Evolutionary conservation across 1,284 basidiomycete genomes (phyloP), one percentile per base, ranked within the genome.

Genomic region (Ceratobasidium sp.): DNA sequence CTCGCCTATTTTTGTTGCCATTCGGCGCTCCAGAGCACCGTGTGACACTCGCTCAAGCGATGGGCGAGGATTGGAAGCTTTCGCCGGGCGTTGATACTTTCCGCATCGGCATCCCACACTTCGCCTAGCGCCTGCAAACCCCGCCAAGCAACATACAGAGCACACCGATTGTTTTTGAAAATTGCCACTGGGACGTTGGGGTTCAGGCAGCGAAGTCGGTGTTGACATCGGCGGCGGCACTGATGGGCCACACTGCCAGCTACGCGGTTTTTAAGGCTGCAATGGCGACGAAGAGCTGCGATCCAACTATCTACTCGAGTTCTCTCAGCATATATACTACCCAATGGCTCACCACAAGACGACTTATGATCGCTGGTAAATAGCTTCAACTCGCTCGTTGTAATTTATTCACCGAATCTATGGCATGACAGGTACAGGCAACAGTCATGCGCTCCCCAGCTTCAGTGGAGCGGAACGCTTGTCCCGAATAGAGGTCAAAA

Each of bases 331-430:
- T 62, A 44, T 6, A 62, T 34, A 49, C 57, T 25, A 7, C 29
- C 11, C 43, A 34, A 73, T 73, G 70, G 44, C 32, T 40, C 57
- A 57, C n/a, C 57, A 73, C 44, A 73, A 73, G 57, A 22, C 29
- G 3, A 61, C 57, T 25, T 73, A 73, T 29, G 70, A 73, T 19
- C 70, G 70, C 44, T 73, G 70, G 70, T 73, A 34, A 51, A 44
- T 40, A 8, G 15, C 22, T 13, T 13, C n/a, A 3, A 37, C 15
- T 25, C 19, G 11, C 4, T 51, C 15, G 15, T 15, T 32, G 8
- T 44, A 9, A 2, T 40, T 25, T 44, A 15, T 32, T 25, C 13
- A 22, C n/a, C 34, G 5, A 46, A 59, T 5, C 9, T 19, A 1
- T 11, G 19, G 7, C 1, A 22, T 25, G 22, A 9, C 22, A 73